phyloP scores from a whole-genome alignment of 192 early-diverging fungal species.

The Podila epigama region DNA sequence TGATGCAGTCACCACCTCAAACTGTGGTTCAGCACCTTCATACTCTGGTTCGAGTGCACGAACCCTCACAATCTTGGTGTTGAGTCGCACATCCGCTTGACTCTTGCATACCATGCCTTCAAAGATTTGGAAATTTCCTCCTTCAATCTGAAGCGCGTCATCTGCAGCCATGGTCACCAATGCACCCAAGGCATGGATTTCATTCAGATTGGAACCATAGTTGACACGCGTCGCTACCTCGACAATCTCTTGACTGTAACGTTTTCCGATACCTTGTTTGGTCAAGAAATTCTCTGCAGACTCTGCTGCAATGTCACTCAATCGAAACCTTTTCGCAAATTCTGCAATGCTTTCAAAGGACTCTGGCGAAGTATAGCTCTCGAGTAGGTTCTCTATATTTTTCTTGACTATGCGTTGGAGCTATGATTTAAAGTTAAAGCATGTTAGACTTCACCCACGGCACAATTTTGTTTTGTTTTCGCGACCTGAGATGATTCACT shows the following conservation, averaged over 20 bases:
- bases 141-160: constrained; percentile 54
- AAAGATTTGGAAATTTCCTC: constrained; percentile 69
- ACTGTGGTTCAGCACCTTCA: constrained; percentile 12
- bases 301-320: constrained; percentile 37
- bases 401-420: constrained; percentile 30
- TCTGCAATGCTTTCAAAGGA: constrained; percentile 44
- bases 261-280: constrained; percentile 30
- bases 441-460: too few relatives aligned
- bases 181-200: constrained; percentile 65
- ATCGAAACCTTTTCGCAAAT: constrained; percentile 31
- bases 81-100: constrained; percentile 52
- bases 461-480: too few relatives aligned
- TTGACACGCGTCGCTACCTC: constrained; percentile 69
- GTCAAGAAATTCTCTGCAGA: constrained; percentile 44
- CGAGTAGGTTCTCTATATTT: constrained; percentile 23
- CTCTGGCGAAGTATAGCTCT: constrained; percentile 44
- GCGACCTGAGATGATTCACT: too few relatives aligned
- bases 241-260: constrained; percentile 59
- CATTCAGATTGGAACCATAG: constrained; percentile 65
- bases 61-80: constrained; percentile 53
- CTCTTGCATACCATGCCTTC: constrained; percentile 59
- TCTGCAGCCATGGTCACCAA: constrained; percentile 62
- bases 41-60: constrained; percentile 13
- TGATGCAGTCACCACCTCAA: constrained; percentile 38
- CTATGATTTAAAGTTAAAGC: too few relatives aligned